Evolutionary conservation across 2,329 filamentous ascomycete genomes (phyloP), one percentile per base, ranked within the genome.

Genomic region (Calonectria multiphialidica): DNA sequence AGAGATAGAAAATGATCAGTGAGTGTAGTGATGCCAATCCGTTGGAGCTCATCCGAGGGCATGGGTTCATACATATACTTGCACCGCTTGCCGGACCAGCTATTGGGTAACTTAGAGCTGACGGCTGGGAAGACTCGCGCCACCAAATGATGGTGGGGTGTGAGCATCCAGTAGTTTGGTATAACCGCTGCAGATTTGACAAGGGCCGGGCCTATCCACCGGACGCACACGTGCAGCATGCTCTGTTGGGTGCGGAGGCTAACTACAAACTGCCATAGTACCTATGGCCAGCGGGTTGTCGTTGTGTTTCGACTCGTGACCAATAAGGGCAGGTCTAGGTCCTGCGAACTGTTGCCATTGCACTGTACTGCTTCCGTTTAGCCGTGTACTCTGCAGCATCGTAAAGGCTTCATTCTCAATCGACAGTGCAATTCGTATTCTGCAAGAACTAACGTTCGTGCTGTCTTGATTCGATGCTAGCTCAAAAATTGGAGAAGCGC

Each of bases 11-110:
- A 47, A 45, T 18, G 25, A 21, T 23, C 21, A 13, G 42, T 45
- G 30, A 45, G 9, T 30, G 28, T 5, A 15, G 35, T 44, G 59
- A 35, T 25, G 18, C 15, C 23, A 18, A 33, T 28, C 28, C 10
- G 16, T 35, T 30, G n/a, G 16, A 47, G 12, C 12, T n/a, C n/a
- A 5, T 35, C 30, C 12, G 42, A 47, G 59, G 59, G 59, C 44
- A 45, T 47, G 42, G 59, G 59, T 33, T 47, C 40, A 63, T 63
- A 63, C 25, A 63, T 63, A 63, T 63, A 63, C 59, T 42, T 33
- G 42, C 13, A 3, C 18, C 23, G 25, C 59, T 47, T 47, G 28
- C 23, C 21, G 12, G 18, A 33, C 23, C 9, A 33, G 23, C 15
- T 21, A 30, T 21, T 45, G 59, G 59, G n/a, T 23, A 33, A 23